A percentile compares a stretch with the other conserved stretches of the same genome.
These are phyloP conservation scores for Tillandsia leiboldiana DNA, from an alignment of 176 grass and related monocot species.

Conservation along the genomic window DNA sequence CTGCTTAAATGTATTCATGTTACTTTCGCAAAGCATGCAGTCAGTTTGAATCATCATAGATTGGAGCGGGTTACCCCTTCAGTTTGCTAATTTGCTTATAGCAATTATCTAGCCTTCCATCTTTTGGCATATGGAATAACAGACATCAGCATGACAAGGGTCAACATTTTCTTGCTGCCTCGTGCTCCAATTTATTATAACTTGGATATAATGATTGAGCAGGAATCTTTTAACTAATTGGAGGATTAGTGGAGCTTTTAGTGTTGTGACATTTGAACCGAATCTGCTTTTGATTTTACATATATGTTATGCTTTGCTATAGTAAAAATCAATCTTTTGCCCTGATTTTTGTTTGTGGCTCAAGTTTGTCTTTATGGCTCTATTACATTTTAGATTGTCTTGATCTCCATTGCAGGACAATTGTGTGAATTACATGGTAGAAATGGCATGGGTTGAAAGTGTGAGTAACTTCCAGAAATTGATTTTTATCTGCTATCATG, in stretches of 20 bases:
- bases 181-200: too few species aligned
- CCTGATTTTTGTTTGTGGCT: constrained; percentile 4
- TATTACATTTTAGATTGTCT: not conserved
- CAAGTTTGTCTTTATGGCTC: constrained; percentile 5
- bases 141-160: not conserved
- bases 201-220: not conserved
- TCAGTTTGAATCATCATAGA: not conserved
- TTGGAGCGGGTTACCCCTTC: not conserved
- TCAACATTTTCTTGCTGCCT: not conserved
- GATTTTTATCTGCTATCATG: not conserved
- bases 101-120: not conserved
- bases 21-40: not conserved
- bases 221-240: not conserved
- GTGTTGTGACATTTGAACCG: not conserved
- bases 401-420: constrained; percentile 29
- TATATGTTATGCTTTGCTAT: not conserved
- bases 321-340: not conserved
- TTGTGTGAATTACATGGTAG: constrained; percentile 79
- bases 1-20: not conserved
- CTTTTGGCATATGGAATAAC: too few species aligned
- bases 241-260: not conserved
- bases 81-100: not conserved
- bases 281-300: not conserved
- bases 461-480: constrained; percentile 44
- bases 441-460: constrained; percentile 90